A percentile compares a stretch with the other conserved stretches of the same genome.
These are phyloP conservation scores for Davidsoniella eucalypti DNA, from an alignment of 2,329 filamentous ascomycete species.

Conservation along the genomic window DNA sequence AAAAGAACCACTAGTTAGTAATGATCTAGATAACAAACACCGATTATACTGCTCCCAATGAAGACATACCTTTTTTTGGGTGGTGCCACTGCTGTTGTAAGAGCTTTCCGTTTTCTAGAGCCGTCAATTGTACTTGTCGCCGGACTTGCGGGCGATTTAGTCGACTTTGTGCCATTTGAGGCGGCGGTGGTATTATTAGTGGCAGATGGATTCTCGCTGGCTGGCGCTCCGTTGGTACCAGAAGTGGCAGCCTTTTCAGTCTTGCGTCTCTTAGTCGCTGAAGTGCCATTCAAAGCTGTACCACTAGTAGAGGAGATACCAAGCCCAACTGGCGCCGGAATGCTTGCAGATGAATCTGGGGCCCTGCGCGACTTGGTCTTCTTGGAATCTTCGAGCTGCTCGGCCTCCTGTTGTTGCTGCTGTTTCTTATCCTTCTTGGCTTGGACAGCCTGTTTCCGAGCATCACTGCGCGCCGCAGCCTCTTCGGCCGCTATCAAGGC, in stretches of 20 bases:
- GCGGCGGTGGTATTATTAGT: conserved; percentile 26
- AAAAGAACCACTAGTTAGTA: background rate
- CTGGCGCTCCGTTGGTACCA: background rate
- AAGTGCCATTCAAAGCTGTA: conserved; percentile 22
- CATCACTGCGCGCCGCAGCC: conserved; percentile 68
- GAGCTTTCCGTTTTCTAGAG: conserved; percentile 56
- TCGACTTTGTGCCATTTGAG: conserved; percentile 28
- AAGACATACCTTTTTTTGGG: conserved; percentile 59
- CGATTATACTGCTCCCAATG: background rate
- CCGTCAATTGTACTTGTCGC: conserved; percentile 51
- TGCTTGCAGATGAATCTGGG: conserved; percentile 28
- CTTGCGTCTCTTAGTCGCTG: conserved; percentile 61
- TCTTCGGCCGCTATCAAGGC: conserved; percentile 67
- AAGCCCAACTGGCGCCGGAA: conserved; percentile 37
- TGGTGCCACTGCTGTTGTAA: conserved; percentile 47
- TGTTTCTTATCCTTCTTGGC: conserved; percentile 57
- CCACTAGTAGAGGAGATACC: conserved; percentile 43
- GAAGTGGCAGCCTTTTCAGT: conserved; percentile 43
- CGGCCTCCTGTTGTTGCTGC: conserved; percentile 38
- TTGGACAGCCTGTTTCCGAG: conserved; percentile 63
- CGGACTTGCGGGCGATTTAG: conserved; percentile 43
- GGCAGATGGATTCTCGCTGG: conserved; percentile 25
- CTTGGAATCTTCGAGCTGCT: conserved; percentile 21
- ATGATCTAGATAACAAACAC: too few species aligned
- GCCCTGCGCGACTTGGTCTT: conserved; percentile 41